These are phyloP conservation scores for Stagonosporopsis cucurbitacearum DNA, from an alignment of 2,329 filamentous ascomycete genomes.

Conservation along the genomic window DNA sequence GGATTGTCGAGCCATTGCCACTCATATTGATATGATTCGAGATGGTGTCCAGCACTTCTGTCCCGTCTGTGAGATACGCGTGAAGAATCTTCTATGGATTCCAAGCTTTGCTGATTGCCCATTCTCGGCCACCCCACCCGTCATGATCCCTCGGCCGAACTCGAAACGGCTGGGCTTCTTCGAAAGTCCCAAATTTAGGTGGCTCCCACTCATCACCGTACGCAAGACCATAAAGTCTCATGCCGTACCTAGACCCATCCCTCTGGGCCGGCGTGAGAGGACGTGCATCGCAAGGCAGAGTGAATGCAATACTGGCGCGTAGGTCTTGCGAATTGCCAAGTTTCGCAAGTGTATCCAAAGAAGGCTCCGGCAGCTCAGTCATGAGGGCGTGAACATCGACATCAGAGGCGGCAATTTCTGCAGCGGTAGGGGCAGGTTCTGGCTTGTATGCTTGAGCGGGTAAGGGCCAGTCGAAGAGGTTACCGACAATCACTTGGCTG, in stretches of 20 bases:
- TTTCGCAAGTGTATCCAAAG: constrained; percentile 3
- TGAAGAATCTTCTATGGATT: background rate
- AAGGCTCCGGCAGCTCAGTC: constrained; percentile 16
- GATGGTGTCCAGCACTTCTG: background rate
- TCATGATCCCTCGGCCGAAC: constrained; percentile 24
- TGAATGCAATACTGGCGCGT: background rate
- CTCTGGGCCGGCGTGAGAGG: constrained; percentile 26
- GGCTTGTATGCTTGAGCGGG: constrained; percentile 25
- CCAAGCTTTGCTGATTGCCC: constrained; percentile 22
- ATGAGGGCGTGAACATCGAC: constrained; percentile 20
- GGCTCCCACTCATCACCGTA: constrained; percentile 23
- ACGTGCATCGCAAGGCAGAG: constrained; percentile 20
- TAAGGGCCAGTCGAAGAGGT: constrained; percentile 24
- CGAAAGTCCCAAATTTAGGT: background rate
- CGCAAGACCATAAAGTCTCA: constrained; percentile 23
- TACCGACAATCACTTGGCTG: background rate
- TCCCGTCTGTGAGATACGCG: background rate
- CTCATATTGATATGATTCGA: background rate
- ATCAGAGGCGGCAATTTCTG: constrained; percentile 22
- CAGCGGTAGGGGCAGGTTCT: constrained; percentile 9
- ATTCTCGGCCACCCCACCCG: constrained; percentile 33
- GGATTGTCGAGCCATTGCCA: background rate
- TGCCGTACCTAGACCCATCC: constrained; percentile 27
- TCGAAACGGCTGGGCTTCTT: constrained; percentile 14
- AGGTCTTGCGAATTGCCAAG: constrained; percentile 3